Evolutionary conservation across 2,329 filamentous ascomycete species (phyloP).

Genomic region (Ceratocystis albifundus): DNA sequence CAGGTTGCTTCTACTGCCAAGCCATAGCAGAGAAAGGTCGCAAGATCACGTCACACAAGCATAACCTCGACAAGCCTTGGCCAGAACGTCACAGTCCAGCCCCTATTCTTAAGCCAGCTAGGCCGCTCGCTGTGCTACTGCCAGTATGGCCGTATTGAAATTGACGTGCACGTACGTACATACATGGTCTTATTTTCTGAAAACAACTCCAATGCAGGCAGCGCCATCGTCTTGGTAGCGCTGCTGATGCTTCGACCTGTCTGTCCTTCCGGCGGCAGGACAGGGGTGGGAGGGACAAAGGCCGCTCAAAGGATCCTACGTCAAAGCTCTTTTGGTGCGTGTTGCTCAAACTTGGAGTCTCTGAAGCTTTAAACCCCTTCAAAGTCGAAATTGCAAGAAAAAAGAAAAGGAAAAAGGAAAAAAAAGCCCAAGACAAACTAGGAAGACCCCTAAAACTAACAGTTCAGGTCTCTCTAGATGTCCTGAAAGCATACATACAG

Average conservation of each 20-base stretch:
- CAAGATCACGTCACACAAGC: conserved; percentile 1
- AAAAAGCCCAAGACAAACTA: background rate
- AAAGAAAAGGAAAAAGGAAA: background rate
- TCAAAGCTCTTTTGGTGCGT: background rate
- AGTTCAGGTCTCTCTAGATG: too few species aligned
- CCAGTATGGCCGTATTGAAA: background rate
- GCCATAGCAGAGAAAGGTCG: background rate
- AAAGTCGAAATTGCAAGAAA: background rate
- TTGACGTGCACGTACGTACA: background rate
- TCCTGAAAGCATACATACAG: too few species aligned
- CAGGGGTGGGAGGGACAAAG: background rate
- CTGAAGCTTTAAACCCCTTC: background rate
- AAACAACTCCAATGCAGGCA: background rate
- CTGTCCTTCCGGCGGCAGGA: too few species aligned
- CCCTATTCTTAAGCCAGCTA: background rate
- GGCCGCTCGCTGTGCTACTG: too few species aligned
- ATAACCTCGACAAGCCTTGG: background rate
- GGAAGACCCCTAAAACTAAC: background rate
- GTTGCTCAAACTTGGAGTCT: background rate
- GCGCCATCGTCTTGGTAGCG: too few species aligned
- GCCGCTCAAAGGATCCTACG: background rate
- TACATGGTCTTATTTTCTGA: background rate
- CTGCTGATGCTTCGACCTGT: too few species aligned
- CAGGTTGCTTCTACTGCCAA: background rate
- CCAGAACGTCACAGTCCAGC: background rate